Conservation (phyloP, 176 grass and related monocot species). For the Oryza glaberrima region DNA sequence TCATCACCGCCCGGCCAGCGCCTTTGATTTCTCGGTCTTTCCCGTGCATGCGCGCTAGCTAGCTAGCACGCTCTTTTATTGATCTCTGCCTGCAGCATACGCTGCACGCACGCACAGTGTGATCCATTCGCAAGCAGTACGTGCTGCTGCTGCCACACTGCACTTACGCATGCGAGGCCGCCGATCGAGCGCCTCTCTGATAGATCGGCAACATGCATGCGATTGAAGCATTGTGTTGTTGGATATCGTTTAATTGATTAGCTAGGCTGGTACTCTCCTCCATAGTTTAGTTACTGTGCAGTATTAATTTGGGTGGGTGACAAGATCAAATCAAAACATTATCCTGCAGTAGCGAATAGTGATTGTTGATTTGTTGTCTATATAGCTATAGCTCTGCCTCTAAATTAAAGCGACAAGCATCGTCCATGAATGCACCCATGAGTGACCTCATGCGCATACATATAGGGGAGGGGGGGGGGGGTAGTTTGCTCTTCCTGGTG, state of each 20-base stretch:
- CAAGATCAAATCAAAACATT: conserved; percentile 31
- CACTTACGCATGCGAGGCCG: too few species aligned
- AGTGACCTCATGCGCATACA: conserved; percentile 16
- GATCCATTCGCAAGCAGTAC: too few species aligned
- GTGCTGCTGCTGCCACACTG: too few species aligned
- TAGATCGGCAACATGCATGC: too few species aligned
- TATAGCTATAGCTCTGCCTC: conserved; percentile 32
- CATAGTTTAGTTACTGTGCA: background rate
- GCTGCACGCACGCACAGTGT: background rate
- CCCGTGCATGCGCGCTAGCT: too few species aligned
- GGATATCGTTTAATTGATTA: background rate
- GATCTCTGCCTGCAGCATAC: conserved; percentile 13
- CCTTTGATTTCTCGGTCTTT: too few species aligned
- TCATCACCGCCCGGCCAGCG: too few species aligned
- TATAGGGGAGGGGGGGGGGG: background rate
- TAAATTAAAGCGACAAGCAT: conserved; percentile 16
- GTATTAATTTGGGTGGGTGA: conserved; percentile 13
- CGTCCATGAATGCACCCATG: background rate
- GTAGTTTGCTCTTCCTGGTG: too few species aligned
- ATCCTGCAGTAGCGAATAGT: background rate
- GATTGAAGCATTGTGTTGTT: background rate
- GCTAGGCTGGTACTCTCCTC: background rate
- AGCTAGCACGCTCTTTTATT: too few species aligned
- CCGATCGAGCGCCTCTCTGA: too few species aligned
- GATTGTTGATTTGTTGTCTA: conserved; percentile 20